These are phyloP conservation scores for Toxoplasma gondii DNA, from an alignment of 169 alveolate genomes.

Conservation along the genomic window DNA sequence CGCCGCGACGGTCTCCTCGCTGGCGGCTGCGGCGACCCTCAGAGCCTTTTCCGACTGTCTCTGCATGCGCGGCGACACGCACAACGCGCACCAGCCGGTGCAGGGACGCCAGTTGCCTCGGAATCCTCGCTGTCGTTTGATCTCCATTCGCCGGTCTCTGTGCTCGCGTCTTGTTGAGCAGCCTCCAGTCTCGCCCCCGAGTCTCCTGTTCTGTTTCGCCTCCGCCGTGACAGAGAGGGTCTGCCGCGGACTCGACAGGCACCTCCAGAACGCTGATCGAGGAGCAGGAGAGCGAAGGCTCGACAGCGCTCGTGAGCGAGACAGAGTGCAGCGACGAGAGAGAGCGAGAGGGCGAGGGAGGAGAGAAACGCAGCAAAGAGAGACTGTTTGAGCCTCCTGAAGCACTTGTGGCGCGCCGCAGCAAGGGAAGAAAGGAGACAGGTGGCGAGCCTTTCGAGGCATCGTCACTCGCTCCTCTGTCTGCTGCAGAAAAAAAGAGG, in stretches of 20 bases:
- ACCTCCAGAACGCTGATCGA: not conserved
- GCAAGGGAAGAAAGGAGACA: not conserved
- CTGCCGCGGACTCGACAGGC: not conserved
- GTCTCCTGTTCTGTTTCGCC: not conserved
- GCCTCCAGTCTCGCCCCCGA: too few relatives aligned
- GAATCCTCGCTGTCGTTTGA: too few relatives aligned
- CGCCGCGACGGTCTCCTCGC: too few relatives aligned
- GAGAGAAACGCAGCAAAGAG: not conserved
- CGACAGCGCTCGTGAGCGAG: not conserved
- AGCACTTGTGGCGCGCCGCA: not conserved
- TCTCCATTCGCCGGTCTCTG: too few relatives aligned
- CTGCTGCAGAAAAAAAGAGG: not conserved
- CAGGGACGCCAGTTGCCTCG: too few relatives aligned
- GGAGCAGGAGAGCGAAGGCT: not conserved
- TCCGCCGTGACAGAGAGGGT: not conserved
- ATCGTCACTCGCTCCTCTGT: not conserved
- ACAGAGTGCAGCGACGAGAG: not conserved
- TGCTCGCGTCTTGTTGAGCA: too few relatives aligned
- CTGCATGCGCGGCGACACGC: too few relatives aligned
- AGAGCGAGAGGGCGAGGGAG: not conserved
- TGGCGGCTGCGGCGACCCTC: too few relatives aligned
- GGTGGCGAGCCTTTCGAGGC: not conserved
- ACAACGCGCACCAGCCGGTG: too few relatives aligned
- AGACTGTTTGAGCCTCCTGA: not conserved
- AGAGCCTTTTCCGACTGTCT: too few relatives aligned